These are phyloP conservation scores for Coprinopsis cinerea DNA, from an alignment of 768 basidiomycete species.

Conservation along the genomic window DNA sequence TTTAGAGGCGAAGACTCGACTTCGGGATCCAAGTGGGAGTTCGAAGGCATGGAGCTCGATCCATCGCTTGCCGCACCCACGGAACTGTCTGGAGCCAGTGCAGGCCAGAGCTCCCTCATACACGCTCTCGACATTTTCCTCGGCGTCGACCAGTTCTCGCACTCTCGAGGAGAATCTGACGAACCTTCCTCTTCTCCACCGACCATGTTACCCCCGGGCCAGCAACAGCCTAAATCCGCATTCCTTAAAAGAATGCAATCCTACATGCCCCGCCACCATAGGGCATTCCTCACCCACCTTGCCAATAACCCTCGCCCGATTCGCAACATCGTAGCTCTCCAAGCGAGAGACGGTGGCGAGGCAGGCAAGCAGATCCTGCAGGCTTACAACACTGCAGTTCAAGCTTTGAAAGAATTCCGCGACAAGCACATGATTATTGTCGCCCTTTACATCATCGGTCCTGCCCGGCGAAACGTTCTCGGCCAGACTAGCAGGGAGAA, in stretches of 20 bases:
- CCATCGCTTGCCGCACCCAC: conserved; percentile 36
- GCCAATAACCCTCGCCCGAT: conserved; percentile 52
- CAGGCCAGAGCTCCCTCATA: conserved; percentile 76
- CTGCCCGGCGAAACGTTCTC: conserved; percentile 34
- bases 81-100: conserved; percentile 72
- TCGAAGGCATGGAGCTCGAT: conserved; percentile 52
- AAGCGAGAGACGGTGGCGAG: conserved; percentile 14
- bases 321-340: conserved; percentile 42
- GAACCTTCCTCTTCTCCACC: conserved; percentile 8
- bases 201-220: not conserved
- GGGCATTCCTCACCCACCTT: conserved; percentile 70
- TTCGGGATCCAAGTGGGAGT: conserved; percentile 41
- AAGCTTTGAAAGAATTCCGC: conserved; percentile 63
- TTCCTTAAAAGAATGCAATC: conserved; percentile 70
- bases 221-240: conserved; percentile 18
- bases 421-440: conserved; percentile 77
- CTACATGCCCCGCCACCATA: conserved; percentile 83
- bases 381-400: conserved; percentile 62
- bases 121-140: conserved; percentile 71
- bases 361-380: conserved; percentile 25
- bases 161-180: conserved; percentile 4
- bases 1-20: conserved; percentile 65
- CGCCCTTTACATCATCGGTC: conserved; percentile 69
- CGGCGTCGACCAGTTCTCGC: conserved; percentile 50
- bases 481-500: conserved; percentile 1